Conservation (phyloP, 768 basidiomycete genomes). For the Lactarius sp. region DNA sequence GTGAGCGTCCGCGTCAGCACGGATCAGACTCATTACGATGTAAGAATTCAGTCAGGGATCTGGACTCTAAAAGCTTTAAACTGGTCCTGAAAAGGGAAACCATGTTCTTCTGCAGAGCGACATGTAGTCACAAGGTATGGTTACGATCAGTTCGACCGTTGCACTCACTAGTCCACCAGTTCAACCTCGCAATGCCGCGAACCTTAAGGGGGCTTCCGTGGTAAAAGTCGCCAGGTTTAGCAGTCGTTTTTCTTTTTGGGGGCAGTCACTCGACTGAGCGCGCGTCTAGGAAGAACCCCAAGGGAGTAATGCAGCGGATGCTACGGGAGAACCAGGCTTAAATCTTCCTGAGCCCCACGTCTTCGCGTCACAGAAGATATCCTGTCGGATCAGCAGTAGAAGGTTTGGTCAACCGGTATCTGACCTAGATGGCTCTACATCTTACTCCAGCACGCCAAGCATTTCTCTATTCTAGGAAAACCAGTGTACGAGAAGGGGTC, state of each 20-base stretch:
- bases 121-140: constrained; percentile 5
- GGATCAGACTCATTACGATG: background rate
- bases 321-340: constrained; percentile 11
- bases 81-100: constrained; percentile 14
- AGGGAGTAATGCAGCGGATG: constrained; percentile 13
- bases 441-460: background rate
- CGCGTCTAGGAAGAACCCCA: constrained; percentile 1
- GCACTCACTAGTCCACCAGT: background rate
- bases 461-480: background rate
- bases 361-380: constrained; percentile 13
- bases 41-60: background rate
- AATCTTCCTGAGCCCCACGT: constrained; percentile 6
- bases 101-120: constrained; percentile 13
- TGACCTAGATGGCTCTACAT: background rate
- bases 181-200: constrained; percentile 1
- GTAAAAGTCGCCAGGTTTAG: background rate
- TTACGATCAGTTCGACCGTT: background rate
- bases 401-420: constrained; percentile 20
- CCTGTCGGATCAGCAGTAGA: constrained; percentile 20
- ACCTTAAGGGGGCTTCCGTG: constrained; percentile 3
- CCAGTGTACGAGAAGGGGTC: background rate
- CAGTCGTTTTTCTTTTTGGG: background rate
- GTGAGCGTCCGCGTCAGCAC: background rate
- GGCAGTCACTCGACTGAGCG: constrained; percentile 1
- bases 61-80: background rate